Conservation (phyloP, 805 yeast genomes). For the Ascoidea rubescens region DNA sequence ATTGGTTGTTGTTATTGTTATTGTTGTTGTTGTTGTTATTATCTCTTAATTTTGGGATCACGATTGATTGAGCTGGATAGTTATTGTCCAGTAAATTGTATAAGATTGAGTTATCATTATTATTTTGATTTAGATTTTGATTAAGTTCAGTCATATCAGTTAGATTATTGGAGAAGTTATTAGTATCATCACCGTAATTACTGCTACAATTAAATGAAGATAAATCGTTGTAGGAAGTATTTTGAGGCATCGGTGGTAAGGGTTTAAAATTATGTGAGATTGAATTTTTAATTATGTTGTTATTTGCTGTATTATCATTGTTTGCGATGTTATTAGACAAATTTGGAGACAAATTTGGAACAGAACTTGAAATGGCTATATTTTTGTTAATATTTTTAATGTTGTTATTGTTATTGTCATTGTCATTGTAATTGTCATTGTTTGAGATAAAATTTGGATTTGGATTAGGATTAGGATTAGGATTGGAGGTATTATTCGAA, state of each 20-base stretch:
- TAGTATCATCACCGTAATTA: background rate
- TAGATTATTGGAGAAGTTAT: too few species aligned
- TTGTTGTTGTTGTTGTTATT: too few species aligned
- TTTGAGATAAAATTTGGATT: background rate
- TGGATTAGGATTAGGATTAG: slow-evolving; percentile 6
- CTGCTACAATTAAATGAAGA: background rate
- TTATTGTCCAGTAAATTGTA: too few species aligned
- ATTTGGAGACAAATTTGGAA: background rate
- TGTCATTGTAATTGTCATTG: background rate
- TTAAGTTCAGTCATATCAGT: background rate
- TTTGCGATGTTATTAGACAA: background rate
- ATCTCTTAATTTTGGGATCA: background rate
- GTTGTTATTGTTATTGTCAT: background rate
- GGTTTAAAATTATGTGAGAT: slow-evolving; percentile 7
- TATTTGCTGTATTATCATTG: background rate
- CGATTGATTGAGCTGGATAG: background rate
- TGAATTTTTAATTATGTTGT: background rate
- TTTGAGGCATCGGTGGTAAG: slow-evolving; percentile 9
- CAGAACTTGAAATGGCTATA: background rate
- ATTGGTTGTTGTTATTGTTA: background rate
- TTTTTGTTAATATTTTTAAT: background rate
- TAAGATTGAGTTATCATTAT: background rate
- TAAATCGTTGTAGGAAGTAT: slow-evolving; percentile 6
- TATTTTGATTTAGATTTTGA: too few species aligned
- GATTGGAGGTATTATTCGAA: background rate